A percentile compares a stretch with the other conserved stretches of the same genome.
Conservation (phyloP, 345 rosid genomes). For the Sisymbrium altissimum region DNA sequence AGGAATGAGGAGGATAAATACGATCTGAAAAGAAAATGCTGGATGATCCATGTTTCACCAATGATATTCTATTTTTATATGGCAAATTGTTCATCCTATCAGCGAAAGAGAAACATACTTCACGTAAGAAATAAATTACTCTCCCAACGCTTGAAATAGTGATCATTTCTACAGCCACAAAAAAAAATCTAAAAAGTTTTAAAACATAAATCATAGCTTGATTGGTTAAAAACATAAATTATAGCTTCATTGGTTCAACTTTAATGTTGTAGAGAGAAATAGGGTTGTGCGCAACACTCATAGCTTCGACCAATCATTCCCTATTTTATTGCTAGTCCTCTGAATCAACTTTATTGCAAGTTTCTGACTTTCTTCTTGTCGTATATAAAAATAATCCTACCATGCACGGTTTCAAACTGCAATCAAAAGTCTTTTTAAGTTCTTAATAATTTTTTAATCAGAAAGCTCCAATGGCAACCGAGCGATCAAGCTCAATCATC, state of each 20-base stretch:
- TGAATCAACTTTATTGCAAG: not conserved
- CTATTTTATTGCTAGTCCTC: constrained; percentile 4
- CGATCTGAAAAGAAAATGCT: too few relatives aligned
- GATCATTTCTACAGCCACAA: too few relatives aligned
- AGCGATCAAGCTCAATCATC: constrained; percentile 3
- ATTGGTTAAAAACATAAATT: not conserved
- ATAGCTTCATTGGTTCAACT: not conserved
- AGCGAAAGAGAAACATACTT: not conserved
- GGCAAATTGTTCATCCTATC: too few relatives aligned
- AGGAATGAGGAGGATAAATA: too few relatives aligned
- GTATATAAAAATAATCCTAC: not conserved
- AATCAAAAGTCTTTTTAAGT: not conserved
- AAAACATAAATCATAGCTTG: not conserved
- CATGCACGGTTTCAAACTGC: constrained; percentile 8
- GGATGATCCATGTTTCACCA: too few relatives aligned
- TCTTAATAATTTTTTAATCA: not conserved
- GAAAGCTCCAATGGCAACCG: constrained; percentile 1
- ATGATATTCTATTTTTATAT: too few relatives aligned
- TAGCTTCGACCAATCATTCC: not conserved
- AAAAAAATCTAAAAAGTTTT: too few relatives aligned
- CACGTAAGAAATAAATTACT: not conserved
- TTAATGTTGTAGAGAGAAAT: not conserved
- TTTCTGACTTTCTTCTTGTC: too few relatives aligned
- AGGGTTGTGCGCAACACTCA: not conserved
- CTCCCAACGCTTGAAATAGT: not conserved